A percentile compares a stretch with the other conserved stretches of the same genome.
Evolutionary conservation across 441 rosid species (phyloP).

Genomic region (Bocquillonia castaneifolia): DNA sequence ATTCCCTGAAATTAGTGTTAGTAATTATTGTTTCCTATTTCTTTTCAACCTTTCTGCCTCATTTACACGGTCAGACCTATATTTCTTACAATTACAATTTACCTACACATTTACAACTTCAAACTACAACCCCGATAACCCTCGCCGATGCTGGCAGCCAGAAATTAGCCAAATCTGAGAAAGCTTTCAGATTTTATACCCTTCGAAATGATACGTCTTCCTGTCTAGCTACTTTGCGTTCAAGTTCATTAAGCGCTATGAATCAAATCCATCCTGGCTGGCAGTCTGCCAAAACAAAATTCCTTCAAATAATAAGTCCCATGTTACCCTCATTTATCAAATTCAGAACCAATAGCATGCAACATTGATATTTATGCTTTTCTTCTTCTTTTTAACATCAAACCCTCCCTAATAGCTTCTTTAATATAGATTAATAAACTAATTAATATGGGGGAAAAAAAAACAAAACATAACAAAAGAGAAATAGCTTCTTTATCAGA

Average conservation of each 20-base stretch:
- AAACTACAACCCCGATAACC: constrained; percentile 21
- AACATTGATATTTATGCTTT: neutral
- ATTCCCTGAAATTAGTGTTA: constrained; percentile 22
- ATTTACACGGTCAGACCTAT: constrained; percentile 54
- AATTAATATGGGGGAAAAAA: too few species aligned
- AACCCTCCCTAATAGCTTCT: too few species aligned
- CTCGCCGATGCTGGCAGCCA: constrained; percentile 20
- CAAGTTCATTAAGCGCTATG: constrained; percentile 1
- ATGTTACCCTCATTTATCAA: neutral
- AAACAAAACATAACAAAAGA: too few species aligned
- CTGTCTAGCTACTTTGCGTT: neutral
- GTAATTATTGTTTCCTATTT: constrained; percentile 28
- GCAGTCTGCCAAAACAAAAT: constrained; percentile 14
- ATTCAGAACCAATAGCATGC: neutral
- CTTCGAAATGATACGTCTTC: neutral
- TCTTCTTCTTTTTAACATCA: too few species aligned
- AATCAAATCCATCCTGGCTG: constrained; percentile 21
- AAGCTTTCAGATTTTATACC: constrained; percentile 8
- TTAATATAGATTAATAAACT: too few species aligned
- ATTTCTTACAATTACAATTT: constrained; percentile 35
- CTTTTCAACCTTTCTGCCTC: constrained; percentile 30
- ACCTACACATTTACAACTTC: constrained; percentile 67
- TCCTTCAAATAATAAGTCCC: constrained; percentile 11
- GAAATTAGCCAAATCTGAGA: constrained; percentile 3
- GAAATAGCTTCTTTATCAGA: too few species aligned